Base-by-base conservation (phyloP, 495 filamentous ascomycete species). In the Xylaria bambusicola region DNA sequence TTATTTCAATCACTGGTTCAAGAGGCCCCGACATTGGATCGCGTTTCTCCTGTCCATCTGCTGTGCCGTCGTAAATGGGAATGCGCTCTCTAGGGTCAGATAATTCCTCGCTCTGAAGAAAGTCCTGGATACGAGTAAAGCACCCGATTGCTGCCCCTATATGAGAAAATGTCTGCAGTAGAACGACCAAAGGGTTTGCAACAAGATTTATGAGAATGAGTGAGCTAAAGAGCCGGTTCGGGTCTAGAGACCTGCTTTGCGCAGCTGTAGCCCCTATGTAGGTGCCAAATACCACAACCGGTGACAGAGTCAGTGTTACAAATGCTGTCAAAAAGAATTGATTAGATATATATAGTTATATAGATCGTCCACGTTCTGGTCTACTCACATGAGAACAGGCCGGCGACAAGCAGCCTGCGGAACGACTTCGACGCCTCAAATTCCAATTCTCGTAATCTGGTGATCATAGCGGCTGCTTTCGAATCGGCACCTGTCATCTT, bases 401-500 rank as follows among this genome's bases (percentile, higher is more conserved):
- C 23, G 6, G 33, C 50, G 36, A 53, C 50, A 15, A 53, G 50
- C 23, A 53, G 50, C 21, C n/a, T 41, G 13, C 50, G 50, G 56
- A 83, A 84, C 21, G 66, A 67, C 61, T 75, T 80, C 0, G 82
- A 84, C 31, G 83, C 80, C 2, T 73, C 65, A 8, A 86, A 35
- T 52, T 86, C 83, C 33, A 77, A 70, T n/a, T 77, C 58, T 17
- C 83, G 75, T n/a, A 84, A 52, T 5, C 68, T 70, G 47, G 85
- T 78, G 1, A 85, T 61, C 21, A 62, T 71, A 41, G 66, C 45
- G 15, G 67, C 62, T 7, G 82, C 56, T 9, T 52, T 52, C 9
- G 71, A 58, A 1, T 71, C 75, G 20, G 83, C 65, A 4, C 80
- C 82, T 8, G 77, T 75, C 76, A 85, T 82, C 58, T 84, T 85